These are phyloP conservation scores for Scenedesmus sp. DNA, from an alignment of 163 green algal genomes.

Conservation along the genomic window DNA sequence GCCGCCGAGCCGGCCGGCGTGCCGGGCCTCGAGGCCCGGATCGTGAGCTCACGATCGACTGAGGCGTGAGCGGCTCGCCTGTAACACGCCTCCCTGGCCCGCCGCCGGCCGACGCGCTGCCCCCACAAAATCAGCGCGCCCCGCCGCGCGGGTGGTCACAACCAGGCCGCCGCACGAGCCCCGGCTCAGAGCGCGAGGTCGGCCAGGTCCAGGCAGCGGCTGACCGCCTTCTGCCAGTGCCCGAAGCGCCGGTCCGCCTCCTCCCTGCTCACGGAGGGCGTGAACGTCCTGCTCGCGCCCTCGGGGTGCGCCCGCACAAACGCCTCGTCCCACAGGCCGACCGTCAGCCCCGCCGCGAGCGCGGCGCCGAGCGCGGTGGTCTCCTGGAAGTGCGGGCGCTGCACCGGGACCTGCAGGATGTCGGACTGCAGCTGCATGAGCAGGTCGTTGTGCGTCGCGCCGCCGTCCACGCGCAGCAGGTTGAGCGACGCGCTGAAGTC, in stretches of 20 bases:
- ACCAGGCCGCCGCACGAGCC: not conserved
- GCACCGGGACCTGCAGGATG: constrained; percentile 79
- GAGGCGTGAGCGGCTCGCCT: no score
- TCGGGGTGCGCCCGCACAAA: constrained; percentile 54
- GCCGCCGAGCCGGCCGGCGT: no score
- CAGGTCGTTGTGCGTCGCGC: constrained; percentile 84
- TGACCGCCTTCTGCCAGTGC: constrained; percentile 75
- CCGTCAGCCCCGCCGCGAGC: constrained; percentile 88
- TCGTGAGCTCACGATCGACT: no score
- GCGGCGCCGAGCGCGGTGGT: constrained; percentile 93
- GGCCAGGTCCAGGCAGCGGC: constrained; percentile 70
- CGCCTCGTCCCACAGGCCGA: constrained; percentile 81
- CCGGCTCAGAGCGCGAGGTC: constrained; percentile 53
- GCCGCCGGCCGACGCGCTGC: not conserved
- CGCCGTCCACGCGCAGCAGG: constrained; percentile 90
- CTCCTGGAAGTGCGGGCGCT: constrained; percentile 87
- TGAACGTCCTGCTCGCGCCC: constrained; percentile 16
- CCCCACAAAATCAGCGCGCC: not conserved
- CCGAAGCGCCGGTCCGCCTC: constrained; percentile 49
- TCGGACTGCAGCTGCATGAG: constrained; percentile 95
- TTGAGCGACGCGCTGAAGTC: constrained; percentile 46
- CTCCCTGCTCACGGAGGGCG: constrained; percentile 39
- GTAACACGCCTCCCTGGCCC: no score
- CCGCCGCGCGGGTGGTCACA: not conserved
- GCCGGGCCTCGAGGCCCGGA: no score